A percentile compares a stretch with the other conserved stretches of the same genome.
These are phyloP conservation scores for Quercus alba DNA, from an alignment of 306 rosid species.

Conservation along the genomic window DNA sequence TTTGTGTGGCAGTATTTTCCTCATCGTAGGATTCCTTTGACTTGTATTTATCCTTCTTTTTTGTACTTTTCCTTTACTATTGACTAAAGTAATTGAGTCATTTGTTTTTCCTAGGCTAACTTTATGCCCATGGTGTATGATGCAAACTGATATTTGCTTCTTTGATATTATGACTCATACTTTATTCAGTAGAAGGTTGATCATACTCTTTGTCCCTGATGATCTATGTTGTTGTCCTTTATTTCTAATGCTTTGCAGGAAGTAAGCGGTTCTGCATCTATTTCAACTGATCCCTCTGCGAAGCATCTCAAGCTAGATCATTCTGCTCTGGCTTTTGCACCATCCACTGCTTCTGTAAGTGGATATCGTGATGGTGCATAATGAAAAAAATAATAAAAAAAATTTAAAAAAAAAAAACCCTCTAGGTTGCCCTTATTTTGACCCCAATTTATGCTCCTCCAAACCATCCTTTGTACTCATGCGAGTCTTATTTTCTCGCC, in stretches of 20 bases:
- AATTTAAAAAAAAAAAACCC: background rate
- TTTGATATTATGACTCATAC: background rate
- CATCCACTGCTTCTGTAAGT: constrained; percentile 46
- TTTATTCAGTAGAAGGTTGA: background rate
- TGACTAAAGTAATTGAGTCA: background rate
- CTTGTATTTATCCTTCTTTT: background rate
- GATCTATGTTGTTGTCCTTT: background rate
- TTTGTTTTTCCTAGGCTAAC: background rate
- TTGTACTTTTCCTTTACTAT: background rate
- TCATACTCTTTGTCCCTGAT: background rate
- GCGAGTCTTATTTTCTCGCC: constrained; percentile 11
- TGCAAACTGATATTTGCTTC: background rate
- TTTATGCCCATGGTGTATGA: background rate
- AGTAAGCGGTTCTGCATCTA: constrained; percentile 16
- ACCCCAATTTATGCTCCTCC: constrained; percentile 1
- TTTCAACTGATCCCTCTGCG: constrained; percentile 34
- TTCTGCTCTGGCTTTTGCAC: constrained; percentile 21
- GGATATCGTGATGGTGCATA: constrained; percentile 13
- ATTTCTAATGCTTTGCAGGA: constrained; percentile 26
- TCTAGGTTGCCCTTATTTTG: constrained; percentile 10
- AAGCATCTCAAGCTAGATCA: constrained; percentile 51
- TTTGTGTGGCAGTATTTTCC: background rate
- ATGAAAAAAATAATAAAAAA: constrained; percentile 3
- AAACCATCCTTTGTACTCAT: background rate
- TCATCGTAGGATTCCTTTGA: background rate